phyloP scores from a whole-genome alignment of 192 early-diverging fungal genomes.

The Rhizoclosmatium globosum region DNA sequence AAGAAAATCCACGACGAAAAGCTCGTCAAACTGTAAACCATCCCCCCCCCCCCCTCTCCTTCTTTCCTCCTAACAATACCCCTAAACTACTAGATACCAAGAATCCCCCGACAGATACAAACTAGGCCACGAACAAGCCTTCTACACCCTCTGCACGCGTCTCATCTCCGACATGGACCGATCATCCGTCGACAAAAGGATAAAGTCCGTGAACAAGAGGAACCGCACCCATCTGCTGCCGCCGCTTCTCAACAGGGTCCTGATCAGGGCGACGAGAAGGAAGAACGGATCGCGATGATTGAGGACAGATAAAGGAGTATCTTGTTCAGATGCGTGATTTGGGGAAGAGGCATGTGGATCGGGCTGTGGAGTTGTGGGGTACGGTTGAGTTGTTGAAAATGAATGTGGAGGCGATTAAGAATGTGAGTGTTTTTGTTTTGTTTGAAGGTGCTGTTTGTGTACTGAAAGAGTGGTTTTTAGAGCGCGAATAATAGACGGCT shows the following conservation, averaged over 20 bases:
- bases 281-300: slow-evolving; percentile 81
- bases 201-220: slow-evolving; percentile 48
- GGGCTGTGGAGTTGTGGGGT: slow-evolving; percentile 69
- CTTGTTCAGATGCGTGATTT: slow-evolving; percentile 64
- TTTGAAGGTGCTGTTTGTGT: neutral
- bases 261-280: slow-evolving; percentile 76
- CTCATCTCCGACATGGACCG: slow-evolving; percentile 75
- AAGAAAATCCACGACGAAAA: slow-evolving; percentile 82
- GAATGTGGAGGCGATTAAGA: slow-evolving; percentile 65
- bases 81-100: slow-evolving; percentile 55
- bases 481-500: slow-evolving; percentile 69
- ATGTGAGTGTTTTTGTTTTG: slow-evolving; percentile 49
- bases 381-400: slow-evolving; percentile 74
- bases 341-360: slow-evolving; percentile 79
- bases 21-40: slow-evolving; percentile 63
- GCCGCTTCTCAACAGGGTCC: slow-evolving; percentile 45
- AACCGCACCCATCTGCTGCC: neutral
- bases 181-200: slow-evolving; percentile 76
- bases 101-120: slow-evolving; percentile 70
- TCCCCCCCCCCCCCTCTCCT: neutral
- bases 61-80: neutral
- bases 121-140: slow-evolving; percentile 79
- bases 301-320: slow-evolving; percentile 81
- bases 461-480: slow-evolving; percentile 1
- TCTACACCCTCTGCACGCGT: slow-evolving; percentile 69